Evolutionary conservation across 1,139 yeast genomes (phyloP).

Genomic region (Meyerozyma athensensis): DNA sequence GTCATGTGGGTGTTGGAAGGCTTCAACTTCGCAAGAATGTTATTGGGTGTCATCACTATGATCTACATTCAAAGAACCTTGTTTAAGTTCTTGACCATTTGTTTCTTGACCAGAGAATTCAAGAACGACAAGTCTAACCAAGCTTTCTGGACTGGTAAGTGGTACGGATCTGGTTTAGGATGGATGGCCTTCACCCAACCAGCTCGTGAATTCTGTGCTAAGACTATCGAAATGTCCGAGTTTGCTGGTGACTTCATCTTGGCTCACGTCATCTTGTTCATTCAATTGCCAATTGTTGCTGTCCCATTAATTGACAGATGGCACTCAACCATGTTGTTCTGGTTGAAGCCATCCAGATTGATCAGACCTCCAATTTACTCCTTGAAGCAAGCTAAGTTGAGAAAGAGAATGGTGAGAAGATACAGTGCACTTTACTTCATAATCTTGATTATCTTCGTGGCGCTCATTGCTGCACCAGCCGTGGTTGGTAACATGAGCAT

Average conservation of each 20-base stretch:
- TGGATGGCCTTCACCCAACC: constrained; percentile 97
- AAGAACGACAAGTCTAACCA: constrained; percentile 95
- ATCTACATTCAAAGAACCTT: constrained; percentile 83
- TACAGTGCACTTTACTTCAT: constrained; percentile 79
- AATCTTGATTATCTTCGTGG: constrained; percentile 65
- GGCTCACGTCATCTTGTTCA: constrained; percentile 84
- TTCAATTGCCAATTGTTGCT: constrained; percentile 81
- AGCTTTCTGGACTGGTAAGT: constrained; percentile 99
- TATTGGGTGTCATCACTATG: constrained; percentile 81
- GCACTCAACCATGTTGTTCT: constrained; percentile 98
- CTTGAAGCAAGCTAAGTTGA: constrained; percentile 91
- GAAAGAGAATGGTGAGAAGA: constrained; percentile 98
- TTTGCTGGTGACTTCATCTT: constrained; percentile 95
- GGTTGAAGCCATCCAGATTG: constrained; percentile 98
- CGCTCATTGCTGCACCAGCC: constrained; percentile 89
- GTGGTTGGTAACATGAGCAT: constrained; percentile 45
- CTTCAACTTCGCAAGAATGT: constrained; percentile 81
- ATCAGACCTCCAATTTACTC: constrained; percentile 99
- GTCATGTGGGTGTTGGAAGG: constrained; percentile 98
- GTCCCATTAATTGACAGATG: constrained; percentile 92
- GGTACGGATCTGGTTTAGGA: constrained; percentile 96
- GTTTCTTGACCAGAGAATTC: constrained; percentile 89
- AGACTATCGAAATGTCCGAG: constrained; percentile 89
- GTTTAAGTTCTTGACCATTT: constrained; percentile 78
- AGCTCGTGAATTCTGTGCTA: constrained; percentile 90